These are phyloP conservation scores for Hypoxylon sp. DNA, from an alignment of 2,329 filamentous ascomycete genomes.

Conservation along the genomic window DNA sequence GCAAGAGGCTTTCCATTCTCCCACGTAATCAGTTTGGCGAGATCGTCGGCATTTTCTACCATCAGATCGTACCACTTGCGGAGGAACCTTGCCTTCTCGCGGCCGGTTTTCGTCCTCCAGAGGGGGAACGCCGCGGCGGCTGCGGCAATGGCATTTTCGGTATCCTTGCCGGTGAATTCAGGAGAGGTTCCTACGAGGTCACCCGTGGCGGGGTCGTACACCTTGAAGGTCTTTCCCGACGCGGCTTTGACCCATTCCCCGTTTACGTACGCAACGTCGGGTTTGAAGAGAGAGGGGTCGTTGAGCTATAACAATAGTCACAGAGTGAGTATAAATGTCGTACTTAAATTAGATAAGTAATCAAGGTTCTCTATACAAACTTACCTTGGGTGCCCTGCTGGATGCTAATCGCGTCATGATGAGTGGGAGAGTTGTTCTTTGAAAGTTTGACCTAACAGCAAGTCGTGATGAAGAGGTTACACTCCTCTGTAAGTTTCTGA, in stretches of 20 bases:
- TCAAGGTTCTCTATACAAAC: neutral
- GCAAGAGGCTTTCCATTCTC: constrained; percentile 90
- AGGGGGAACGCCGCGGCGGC: constrained; percentile 81
- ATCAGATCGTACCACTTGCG: constrained; percentile 87
- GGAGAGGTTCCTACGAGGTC: constrained; percentile 86
- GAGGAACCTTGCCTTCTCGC: constrained; percentile 80
- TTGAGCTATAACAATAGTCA: constrained; percentile 70
- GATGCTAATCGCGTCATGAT: constrained; percentile 51
- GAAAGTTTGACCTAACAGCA: constrained; percentile 51
- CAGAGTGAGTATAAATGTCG: constrained; percentile 16
- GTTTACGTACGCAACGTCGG: constrained; percentile 86
- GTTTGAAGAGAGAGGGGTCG: constrained; percentile 86
- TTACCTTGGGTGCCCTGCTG: constrained; percentile 52
- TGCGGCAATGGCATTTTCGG: constrained; percentile 85
- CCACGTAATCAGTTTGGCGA: constrained; percentile 87
- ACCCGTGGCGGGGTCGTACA: constrained; percentile 86
- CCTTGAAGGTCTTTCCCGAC: constrained; percentile 93
- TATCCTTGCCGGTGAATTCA: constrained; percentile 85
- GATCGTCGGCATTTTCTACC: constrained; percentile 82
- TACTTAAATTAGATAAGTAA: neutral
- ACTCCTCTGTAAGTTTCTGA: constrained; percentile 49
- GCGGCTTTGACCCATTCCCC: constrained; percentile 90
- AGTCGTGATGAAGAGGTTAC: constrained; percentile 46
- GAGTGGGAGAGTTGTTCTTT: constrained; percentile 52
- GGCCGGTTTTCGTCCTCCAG: constrained; percentile 80